Percentiles rank a stretch among this genome's conserved stretches.
These are phyloP conservation scores for Stylonectria norvegica DNA, from an alignment of 2,329 filamentous ascomycete genomes.

Conservation along the genomic window DNA sequence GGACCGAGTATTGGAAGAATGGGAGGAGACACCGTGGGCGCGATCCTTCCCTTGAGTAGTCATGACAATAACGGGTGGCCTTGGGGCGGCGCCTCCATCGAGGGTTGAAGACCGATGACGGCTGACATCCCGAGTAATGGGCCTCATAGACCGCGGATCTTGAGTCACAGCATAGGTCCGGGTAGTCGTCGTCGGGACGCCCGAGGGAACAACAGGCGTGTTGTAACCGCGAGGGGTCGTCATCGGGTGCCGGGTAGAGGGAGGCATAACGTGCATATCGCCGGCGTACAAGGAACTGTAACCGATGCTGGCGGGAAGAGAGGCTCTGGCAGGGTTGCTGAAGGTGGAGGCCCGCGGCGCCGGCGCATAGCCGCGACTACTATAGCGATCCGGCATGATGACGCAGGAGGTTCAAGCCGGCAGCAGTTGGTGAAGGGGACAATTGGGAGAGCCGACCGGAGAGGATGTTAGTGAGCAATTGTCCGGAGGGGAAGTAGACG, in stretches of 20 bases:
- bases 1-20: slow-evolving; percentile 34
- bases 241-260: slow-evolving; percentile 29
- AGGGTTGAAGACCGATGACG: slow-evolving; percentile 51
- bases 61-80: slow-evolving; percentile 56
- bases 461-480: too few relatives aligned
- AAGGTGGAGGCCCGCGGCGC: slow-evolving; percentile 43
- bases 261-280: slow-evolving; percentile 53
- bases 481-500: too few relatives aligned
- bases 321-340: slow-evolving; percentile 51
- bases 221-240: slow-evolving; percentile 34
- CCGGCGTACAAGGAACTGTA: slow-evolving; percentile 50
- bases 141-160: slow-evolving; percentile 47
- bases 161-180: slow-evolving; percentile 56
- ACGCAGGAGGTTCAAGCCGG: slow-evolving; percentile 13
- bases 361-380: slow-evolving; percentile 36
- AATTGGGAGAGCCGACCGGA: slow-evolving; percentile 9
- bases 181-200: slow-evolving; percentile 43
- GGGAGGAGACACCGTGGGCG: slow-evolving; percentile 39
- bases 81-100: slow-evolving; percentile 42
- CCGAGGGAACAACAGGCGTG: slow-evolving; percentile 33
- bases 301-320: slow-evolving; percentile 49
- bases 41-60: slow-evolving; percentile 44
- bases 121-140: slow-evolving; percentile 46
- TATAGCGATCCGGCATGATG: slow-evolving; percentile 50
- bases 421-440: slow-evolving; percentile 3